Percentiles rank a stretch among this genome's conserved stretches.
Evolutionary conservation across 2,329 filamentous ascomycete genomes (phyloP).

Genomic region (Immersiporthe knoxdaviesiana): DNA sequence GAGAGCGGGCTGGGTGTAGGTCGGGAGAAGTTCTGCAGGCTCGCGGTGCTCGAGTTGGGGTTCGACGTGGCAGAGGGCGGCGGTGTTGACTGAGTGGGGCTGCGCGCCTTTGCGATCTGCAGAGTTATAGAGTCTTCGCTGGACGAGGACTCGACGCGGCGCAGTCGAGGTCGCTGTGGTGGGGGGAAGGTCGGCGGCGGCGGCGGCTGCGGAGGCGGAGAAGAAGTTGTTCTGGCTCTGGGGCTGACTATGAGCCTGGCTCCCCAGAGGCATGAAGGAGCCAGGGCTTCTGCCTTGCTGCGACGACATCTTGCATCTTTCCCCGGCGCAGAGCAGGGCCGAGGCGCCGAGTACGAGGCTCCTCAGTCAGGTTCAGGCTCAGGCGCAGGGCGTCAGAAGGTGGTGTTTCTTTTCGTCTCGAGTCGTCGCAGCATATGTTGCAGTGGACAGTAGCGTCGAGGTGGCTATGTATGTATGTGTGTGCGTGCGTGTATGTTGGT

Average conservation of each 20-base stretch:
- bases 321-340: constrained; percentile 25
- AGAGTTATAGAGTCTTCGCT: constrained; percentile 44
- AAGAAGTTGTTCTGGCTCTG: constrained; percentile 30
- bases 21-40: constrained; percentile 62
- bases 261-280: constrained; percentile 53
- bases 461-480: not conserved
- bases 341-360: constrained; percentile 1
- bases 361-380: constrained; percentile 11
- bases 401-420: constrained; percentile 14
- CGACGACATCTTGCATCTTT: constrained; percentile 52
- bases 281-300: constrained; percentile 53
- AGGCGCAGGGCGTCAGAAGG: constrained; percentile 13
- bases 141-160: constrained; percentile 50
- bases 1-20: constrained; percentile 45
- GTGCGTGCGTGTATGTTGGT: not conserved
- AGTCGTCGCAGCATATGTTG: constrained; percentile 10
- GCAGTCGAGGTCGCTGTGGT: constrained; percentile 42
- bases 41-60: constrained; percentile 51
- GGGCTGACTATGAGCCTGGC: constrained; percentile 29
- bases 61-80: constrained; percentile 48
- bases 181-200: constrained; percentile 33
- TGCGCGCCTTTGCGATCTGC: constrained; percentile 49
- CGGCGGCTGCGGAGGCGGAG: constrained; percentile 41
- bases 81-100: constrained; percentile 36
- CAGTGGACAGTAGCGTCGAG: not conserved